Conservation (phyloP, 2,329 filamentous ascomycete genomes). For the Aspergillus caelatus region DNA sequence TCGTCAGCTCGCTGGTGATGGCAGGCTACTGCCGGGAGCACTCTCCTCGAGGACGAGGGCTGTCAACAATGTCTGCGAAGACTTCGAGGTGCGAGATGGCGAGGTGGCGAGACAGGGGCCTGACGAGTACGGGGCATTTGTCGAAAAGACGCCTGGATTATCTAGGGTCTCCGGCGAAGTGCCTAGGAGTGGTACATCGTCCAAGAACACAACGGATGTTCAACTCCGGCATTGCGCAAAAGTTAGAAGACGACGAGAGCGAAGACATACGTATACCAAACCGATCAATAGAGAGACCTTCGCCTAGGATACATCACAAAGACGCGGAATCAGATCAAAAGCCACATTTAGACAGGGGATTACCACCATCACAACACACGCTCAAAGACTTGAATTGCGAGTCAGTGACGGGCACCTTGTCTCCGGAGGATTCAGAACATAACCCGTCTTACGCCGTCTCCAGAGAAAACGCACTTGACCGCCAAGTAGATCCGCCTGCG, state of each 20-base stretch:
- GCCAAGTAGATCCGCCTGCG: not conserved
- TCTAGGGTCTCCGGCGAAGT: conserved; percentile 19
- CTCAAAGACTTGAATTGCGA: not conserved
- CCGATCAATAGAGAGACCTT: conserved; percentile 1
- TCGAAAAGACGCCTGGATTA: conserved; percentile 23
- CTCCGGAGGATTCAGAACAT: not conserved
- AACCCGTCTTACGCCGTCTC: not conserved
- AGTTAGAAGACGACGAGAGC: conserved; percentile 22
- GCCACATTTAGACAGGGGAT: not conserved
- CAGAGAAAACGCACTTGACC: not conserved
- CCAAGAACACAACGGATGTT: conserved; percentile 32
- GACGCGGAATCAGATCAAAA: conserved; percentile 2
- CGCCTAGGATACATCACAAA: conserved; percentile 5
- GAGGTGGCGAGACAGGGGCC: conserved; percentile 21
- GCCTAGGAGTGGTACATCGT: conserved; percentile 17
- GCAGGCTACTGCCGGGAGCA: conserved; percentile 57
- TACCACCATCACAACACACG: not conserved
- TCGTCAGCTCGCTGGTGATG: conserved; percentile 56
- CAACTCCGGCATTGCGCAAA: conserved; percentile 27
- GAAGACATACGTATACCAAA: conserved; percentile 17
- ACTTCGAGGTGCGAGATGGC: conserved; percentile 21
- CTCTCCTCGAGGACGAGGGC: conserved; percentile 36
- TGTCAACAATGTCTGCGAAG: conserved; percentile 29
- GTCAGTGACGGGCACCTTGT: not conserved
- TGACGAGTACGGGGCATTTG: conserved; percentile 19